Base-by-base conservation (phyloP, 495 filamentous ascomycete genomes). In the Opeltia flavorubescens region DNA sequence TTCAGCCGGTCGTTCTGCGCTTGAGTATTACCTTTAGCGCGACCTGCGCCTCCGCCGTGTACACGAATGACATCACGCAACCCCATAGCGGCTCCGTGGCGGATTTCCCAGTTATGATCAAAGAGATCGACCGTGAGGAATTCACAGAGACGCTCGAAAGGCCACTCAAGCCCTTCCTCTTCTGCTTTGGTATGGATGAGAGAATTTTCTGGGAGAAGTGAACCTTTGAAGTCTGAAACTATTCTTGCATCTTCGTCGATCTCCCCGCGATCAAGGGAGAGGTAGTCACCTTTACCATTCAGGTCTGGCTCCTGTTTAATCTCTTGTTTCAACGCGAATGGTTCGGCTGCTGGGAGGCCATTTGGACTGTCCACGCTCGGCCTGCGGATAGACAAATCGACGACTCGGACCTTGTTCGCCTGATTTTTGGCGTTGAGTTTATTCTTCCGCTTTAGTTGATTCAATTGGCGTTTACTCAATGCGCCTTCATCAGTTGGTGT, bases 21-120 rank as follows among this genome's bases (percentile, higher is more conserved):
- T 47, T 82, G 73, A 27, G 69, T 68, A 59, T 81, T 87, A 43
- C 79, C 85, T 34, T 69, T 71, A 39, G 77, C 57, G 24, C 91
- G 78, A 33, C 93, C 91, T n/a, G 91, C 89, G 33, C 91, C 93
- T 23, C 73, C 76, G 26, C 91, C 91, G 59, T 98, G 91, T 13
- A 94, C 86, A 41, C 91, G 78, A 49, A 94, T 71, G 28, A 96
- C 78, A 63, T 98, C 93, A 55, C 93, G 78, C 25, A 98, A 66
- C 27, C 86, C 93, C 81, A 98, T 89, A 18, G 91, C 88, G 36
- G 91, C 89, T 49, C 91, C 91, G 65, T 98, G 91, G n/a, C 91
- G 80, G 28, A 88, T 84, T 63, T 98, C 91, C 91, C 91, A 98
- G 54, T 86, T 78, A 3, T 80, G 70, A 67, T 98, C 89, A 53